Percentiles rank a stretch among this genome's conserved stretches.
Evolutionary conservation across 73 alveolate genomes (phyloP).

Genomic region (Breviolum minutum): DNA sequence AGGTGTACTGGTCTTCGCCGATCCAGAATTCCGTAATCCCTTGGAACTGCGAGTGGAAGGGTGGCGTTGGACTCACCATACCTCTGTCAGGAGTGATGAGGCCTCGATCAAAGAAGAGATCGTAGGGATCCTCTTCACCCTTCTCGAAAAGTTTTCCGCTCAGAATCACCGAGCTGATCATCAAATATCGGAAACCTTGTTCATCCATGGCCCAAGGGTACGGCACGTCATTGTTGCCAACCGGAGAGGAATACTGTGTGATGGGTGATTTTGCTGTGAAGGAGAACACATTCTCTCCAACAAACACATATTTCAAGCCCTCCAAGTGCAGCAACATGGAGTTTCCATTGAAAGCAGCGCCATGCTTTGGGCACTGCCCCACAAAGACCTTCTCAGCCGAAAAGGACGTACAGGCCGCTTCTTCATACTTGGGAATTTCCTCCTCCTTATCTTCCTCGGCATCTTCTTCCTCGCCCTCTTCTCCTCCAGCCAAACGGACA

Average conservation of each 20-base stretch:
- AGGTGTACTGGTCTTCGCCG: conserved; percentile 69
- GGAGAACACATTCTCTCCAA: conserved; percentile 75
- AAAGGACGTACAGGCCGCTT: conserved; percentile 1
- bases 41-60: conserved; percentile 45
- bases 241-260: conserved; percentile 69
- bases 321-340: conserved; percentile 81
- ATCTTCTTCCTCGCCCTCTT: conserved; percentile 37
- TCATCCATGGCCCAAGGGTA: conserved; percentile 92
- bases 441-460: conserved; percentile 1
- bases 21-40: conserved; percentile 85
- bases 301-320: conserved; percentile 77
- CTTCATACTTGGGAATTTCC: conserved; percentile 18
- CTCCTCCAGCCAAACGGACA: not conserved
- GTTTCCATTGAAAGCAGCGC: conserved; percentile 60
- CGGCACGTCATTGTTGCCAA: conserved; percentile 84
- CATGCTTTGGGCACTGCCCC: conserved; percentile 77
- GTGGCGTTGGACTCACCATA: conserved; percentile 2
- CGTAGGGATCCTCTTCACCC: conserved; percentile 47
- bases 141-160: conserved; percentile 79
- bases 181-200: conserved; percentile 31
- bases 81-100: conserved; percentile 47
- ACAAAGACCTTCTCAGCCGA: conserved; percentile 67
- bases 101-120: conserved; percentile 37
- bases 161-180: conserved; percentile 48
- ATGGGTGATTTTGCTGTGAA: conserved; percentile 72